Conservation (phyloP, 441 rosid species). For the Pelargonium cotyledonis region DNA sequence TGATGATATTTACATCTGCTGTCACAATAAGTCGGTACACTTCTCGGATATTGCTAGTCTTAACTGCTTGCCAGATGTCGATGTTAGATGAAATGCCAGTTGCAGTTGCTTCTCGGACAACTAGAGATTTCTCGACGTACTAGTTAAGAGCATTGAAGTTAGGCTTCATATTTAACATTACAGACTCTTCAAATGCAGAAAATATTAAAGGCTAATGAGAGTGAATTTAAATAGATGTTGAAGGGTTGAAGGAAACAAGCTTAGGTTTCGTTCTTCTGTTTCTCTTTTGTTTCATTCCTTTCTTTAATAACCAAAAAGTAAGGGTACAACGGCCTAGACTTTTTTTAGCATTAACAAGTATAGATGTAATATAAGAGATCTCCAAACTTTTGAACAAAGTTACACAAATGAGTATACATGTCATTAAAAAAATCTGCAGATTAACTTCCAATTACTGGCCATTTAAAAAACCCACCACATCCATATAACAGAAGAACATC, state of each 20-base stretch:
- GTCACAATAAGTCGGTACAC: constrained; percentile 62
- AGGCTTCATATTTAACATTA: constrained; percentile 11
- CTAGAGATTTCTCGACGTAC: constrained; percentile 70
- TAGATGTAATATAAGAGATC: neutral
- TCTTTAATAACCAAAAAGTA: too few species aligned
- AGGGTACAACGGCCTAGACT: too few species aligned
- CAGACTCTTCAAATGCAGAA: neutral
- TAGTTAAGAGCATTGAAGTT: constrained; percentile 24
- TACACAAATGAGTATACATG: too few species aligned
- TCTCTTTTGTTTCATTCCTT: too few species aligned
- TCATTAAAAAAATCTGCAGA: too few species aligned
- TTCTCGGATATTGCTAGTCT: constrained; percentile 55
- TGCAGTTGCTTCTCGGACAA: constrained; percentile 35
- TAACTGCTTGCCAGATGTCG: constrained; percentile 72
- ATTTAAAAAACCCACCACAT: too few species aligned
- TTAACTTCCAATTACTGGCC: too few species aligned
- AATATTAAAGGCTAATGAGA: neutral
- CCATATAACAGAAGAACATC: too few species aligned
- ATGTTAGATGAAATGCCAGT: constrained; percentile 26
- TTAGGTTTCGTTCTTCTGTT: too few species aligned
- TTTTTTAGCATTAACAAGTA: neutral
- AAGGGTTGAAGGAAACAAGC: too few species aligned
- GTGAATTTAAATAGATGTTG: too few species aligned
- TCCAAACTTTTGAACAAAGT: neutral
- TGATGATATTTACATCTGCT: constrained; percentile 41